Percentiles rank a stretch among this genome's conserved stretches.
These are phyloP conservation scores for Auxenochlorella pyrenoidosa DNA, from an alignment of 139 green algal genomes.

Conservation along the genomic window DNA sequence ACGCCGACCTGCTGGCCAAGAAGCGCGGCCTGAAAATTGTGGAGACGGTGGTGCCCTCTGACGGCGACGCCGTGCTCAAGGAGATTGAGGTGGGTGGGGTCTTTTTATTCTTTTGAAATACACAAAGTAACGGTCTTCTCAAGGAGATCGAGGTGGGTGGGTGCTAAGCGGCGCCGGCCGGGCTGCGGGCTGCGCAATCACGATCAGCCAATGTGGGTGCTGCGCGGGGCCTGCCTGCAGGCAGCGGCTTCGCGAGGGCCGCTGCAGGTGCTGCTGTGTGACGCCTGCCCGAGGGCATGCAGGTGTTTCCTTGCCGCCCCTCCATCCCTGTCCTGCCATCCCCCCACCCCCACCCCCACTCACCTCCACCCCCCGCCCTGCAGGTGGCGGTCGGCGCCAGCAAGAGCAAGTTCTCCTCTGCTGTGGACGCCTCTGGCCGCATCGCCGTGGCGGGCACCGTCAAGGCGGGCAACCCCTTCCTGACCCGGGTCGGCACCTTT, in stretches of 20 bases:
- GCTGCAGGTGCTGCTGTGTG: too few relatives aligned
- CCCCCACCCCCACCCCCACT: not conserved
- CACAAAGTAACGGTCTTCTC: too few relatives aligned
- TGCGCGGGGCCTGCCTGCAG: too few relatives aligned
- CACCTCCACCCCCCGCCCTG: not conserved
- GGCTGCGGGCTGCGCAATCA: too few relatives aligned
- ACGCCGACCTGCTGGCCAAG: slow-evolving; percentile 95
- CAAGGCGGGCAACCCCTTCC: slow-evolving; percentile 72
- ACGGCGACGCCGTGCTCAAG: slow-evolving; percentile 4
- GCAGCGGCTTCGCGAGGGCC: too few relatives aligned
- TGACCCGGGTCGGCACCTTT: slow-evolving; percentile 89
- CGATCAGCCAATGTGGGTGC: too few relatives aligned
- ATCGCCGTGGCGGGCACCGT: slow-evolving; percentile 86
- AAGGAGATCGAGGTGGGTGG: not conserved
- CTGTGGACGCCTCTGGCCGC: slow-evolving; percentile 60
- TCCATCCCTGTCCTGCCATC: too few relatives aligned
- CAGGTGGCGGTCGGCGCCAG: slow-evolving; percentile 71
- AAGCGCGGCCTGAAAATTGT: slow-evolving; percentile 84
- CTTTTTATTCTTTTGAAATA: too few relatives aligned
- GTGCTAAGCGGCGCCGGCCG: too few relatives aligned
- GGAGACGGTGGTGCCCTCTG: slow-evolving; percentile 63
- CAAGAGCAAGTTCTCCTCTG: slow-evolving; percentile 74
- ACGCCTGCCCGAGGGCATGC: too few relatives aligned
- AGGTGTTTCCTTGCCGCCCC: too few relatives aligned
- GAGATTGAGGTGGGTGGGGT: slow-evolving; percentile 17